Evolutionary conservation across 768 basidiomycete species (phyloP), one percentile per base, ranked within the genome.

Genomic region (Kwoniella pini): DNA sequence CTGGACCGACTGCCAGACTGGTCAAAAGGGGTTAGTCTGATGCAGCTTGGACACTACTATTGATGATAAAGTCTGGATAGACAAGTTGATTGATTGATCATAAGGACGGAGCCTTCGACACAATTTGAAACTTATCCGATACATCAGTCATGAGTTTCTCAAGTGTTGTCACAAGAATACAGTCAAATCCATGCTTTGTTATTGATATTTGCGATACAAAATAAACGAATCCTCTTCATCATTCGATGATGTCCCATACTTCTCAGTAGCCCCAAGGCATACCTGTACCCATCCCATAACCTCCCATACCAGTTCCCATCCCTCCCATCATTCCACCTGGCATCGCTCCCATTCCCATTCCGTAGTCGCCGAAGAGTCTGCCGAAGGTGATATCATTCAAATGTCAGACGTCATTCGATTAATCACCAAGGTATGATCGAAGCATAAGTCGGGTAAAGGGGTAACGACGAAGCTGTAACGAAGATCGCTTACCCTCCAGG

Each of bases 271-370:
- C 68, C 44, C 51, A 63, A 22, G 63, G 63, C 59, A 60, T 70
- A 39, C 67, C 62, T 62, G 64, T 62, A 7, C 72, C 72, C 64
- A 68, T 67, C 22, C 72, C 72, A 57, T 74, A 74, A 31, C 72
- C 72, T 13, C 65, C 65, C 69, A 71, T 71, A 24, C 54, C 61
- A 12, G 72, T 55, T 10, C 70, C 70, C 59, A 70, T 61, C 21
- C 72, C 72, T 36, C 64, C 67, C 65, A 70, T 70, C 67, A 73
- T 67, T 0, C 71, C 71, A 4, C 69, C 71, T 3, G 72, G 72
- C 51, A 74, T 39, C 17, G 70, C 72, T 31, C 72, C 72, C 68
- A 71, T 68, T 3, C 72, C 72, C 60, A 66, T 62, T 5, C 70
- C 72, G 51, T 74, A 74, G 57, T 74, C 70, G 27, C 72, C 72